phyloP scores from a whole-genome alignment of 2,329 filamentous ascomycete genomes.

The Lasiodiplodia hormozganensis region DNA sequence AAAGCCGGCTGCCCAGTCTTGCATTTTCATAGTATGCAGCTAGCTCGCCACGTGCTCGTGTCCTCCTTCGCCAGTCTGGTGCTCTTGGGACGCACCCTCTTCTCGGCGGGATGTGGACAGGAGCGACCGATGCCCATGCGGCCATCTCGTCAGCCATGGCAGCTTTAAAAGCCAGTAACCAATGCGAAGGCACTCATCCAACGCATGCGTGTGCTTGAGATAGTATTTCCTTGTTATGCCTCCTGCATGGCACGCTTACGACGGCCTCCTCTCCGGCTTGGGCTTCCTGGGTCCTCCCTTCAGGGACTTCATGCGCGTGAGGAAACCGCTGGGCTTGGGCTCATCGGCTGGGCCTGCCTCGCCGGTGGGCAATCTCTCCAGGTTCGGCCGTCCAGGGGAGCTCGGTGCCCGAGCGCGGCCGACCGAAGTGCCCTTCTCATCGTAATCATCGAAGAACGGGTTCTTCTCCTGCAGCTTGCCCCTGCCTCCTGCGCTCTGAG shows the following conservation, averaged over 20 bases:
- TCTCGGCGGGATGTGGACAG: constrained; percentile 13
- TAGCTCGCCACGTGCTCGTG: not conserved
- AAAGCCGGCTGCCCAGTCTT: constrained; percentile 16
- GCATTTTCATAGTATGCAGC: constrained; percentile 10
- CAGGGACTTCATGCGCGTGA: constrained; percentile 40
- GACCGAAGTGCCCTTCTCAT: constrained; percentile 68
- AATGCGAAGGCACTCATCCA: constrained; percentile 21
- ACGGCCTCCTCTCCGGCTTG: constrained; percentile 40
- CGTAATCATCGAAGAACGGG: constrained; percentile 85
- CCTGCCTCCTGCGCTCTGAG: constrained; percentile 51
- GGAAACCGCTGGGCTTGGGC: constrained; percentile 16
- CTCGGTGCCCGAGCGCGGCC: constrained; percentile 33
- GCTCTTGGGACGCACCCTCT: not conserved
- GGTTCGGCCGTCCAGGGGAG: constrained; percentile 35
- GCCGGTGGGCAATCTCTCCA: constrained; percentile 4
- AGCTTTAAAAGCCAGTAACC: constrained; percentile 11
- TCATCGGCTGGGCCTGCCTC: not conserved
- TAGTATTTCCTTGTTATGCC: not conserved
- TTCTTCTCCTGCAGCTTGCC: constrained; percentile 62
- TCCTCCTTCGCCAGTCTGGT: not conserved
- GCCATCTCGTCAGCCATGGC: not conserved
- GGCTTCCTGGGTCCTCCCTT: constrained; percentile 44
- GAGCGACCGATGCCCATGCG: constrained; percentile 5
- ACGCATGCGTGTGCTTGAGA: constrained; percentile 23
- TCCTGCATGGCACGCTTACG: constrained; percentile 11